A percentile compares a stretch with the other conserved stretches of the same genome.
phyloP scores from a whole-genome alignment of 345 rosid genomes.

The Linum lewisii region DNA sequence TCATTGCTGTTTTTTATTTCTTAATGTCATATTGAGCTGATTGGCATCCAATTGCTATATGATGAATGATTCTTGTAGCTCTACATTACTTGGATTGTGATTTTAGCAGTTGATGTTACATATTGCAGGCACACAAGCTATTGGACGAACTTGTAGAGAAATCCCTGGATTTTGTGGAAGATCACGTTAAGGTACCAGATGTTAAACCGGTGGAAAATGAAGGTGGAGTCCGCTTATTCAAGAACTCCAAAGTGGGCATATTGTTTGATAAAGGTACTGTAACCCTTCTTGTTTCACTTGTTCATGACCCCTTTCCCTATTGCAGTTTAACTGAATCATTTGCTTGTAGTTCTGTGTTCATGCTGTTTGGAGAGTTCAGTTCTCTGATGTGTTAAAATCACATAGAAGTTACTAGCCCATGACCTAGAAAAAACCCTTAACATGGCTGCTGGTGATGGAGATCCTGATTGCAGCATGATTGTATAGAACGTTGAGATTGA shows the following conservation, averaged over 20 bases:
- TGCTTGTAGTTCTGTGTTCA: too few relatives aligned
- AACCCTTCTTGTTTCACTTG: neutral
- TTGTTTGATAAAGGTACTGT: conserved; percentile 54
- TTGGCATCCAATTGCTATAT: neutral
- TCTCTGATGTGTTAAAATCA: too few relatives aligned
- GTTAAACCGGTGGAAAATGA: conserved; percentile 26
- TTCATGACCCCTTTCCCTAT: too few relatives aligned
- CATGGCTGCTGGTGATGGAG: too few relatives aligned
- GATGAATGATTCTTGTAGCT: neutral
- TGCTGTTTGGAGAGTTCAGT: too few relatives aligned
- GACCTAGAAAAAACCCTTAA: neutral
- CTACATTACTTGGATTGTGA: neutral
- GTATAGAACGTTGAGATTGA: neutral
- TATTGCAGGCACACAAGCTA: conserved; percentile 62
- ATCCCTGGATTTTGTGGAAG: conserved; percentile 39
- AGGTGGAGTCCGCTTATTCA: conserved; percentile 61
- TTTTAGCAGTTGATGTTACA: neutral
- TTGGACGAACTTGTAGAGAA: conserved; percentile 64
- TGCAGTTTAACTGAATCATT: too few relatives aligned
- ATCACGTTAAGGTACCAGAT: conserved; percentile 20
- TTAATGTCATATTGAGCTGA: neutral
- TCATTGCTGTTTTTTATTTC: neutral
- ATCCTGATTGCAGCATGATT: too few relatives aligned
- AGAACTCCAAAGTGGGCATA: conserved; percentile 53
- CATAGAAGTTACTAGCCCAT: neutral